phyloP scores from a whole-genome alignment of 352 stramenopile species.

The Phytopythium delawarense region DNA sequence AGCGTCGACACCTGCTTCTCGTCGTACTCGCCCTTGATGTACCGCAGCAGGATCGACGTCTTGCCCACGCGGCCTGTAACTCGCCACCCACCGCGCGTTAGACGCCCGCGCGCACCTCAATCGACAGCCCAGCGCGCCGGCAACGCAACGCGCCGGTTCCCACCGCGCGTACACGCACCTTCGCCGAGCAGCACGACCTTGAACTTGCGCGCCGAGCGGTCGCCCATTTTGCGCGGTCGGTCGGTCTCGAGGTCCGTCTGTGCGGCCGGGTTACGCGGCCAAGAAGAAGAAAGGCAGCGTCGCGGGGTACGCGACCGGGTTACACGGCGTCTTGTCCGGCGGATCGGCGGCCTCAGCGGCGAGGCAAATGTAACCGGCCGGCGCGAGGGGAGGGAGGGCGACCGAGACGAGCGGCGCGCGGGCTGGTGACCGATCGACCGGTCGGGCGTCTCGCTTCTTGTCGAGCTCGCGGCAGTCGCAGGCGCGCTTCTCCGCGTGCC shows the following conservation, averaged over 20 bases:
- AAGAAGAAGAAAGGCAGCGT: background rate
- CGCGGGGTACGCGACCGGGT: background rate
- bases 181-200: conserved; percentile 85
- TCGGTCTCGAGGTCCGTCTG: background rate
- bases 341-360: too few species aligned
- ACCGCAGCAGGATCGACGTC: conserved; percentile 93
- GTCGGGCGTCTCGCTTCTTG: background rate
- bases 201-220: conserved; percentile 73
- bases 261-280: background rate
- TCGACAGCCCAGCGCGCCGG: background rate
- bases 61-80: conserved; percentile 90
- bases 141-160: background rate
- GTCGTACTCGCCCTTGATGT: conserved; percentile 92
- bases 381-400: background rate
- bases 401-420: background rate
- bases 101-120: background rate
- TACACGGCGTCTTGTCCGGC: background rate
- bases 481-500: background rate
- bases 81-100: background rate
- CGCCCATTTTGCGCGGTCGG: conserved; percentile 26
- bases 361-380: background rate
- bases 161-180: conserved; percentile 34
- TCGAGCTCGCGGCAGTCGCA: background rate
- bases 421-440: background rate
- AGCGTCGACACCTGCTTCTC: conserved; percentile 91